phyloP scores from a whole-genome alignment of 1,139 yeast genomes.

The Zygoascus meyerae region DNA sequence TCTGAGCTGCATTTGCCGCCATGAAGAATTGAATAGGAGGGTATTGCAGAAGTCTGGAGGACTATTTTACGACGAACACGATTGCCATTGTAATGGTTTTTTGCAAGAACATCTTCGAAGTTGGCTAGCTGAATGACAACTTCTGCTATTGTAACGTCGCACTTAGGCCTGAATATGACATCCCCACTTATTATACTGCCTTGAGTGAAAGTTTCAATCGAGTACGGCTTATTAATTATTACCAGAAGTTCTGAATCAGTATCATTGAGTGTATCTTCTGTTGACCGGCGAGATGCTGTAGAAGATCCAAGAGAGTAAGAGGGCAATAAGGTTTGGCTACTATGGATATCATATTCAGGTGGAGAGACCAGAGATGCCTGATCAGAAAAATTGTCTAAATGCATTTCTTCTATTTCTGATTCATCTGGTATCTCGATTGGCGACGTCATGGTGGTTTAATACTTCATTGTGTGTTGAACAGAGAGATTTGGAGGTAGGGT shows the following conservation, averaged over 20 bases:
- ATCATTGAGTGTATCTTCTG: neutral
- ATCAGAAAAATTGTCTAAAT: neutral
- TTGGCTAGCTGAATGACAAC: neutral
- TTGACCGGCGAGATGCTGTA: neutral
- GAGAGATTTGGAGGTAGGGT: too few relatives aligned
- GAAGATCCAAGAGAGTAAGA: constrained; percentile 2
- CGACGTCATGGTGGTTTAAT: too few relatives aligned
- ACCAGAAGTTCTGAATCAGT: neutral
- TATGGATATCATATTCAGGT: neutral
- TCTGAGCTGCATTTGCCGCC: neutral
- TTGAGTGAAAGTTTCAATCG: neutral
- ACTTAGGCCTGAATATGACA: constrained; percentile 5
- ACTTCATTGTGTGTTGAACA: too few relatives aligned
- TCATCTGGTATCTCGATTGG: neutral
- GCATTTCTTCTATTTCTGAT: neutral
- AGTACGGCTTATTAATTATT: neutral
- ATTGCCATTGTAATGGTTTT: neutral
- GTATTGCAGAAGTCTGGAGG: neutral
- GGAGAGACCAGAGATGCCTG: neutral
- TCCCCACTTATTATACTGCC: constrained; percentile 3
- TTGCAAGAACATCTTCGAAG: constrained; percentile 5
- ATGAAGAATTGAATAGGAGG: neutral
- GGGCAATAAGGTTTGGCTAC: neutral
- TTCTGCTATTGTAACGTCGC: neutral
- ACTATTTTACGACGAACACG: constrained; percentile 1